Evolutionary conservation across 495 filamentous ascomycete species (phyloP).

Genomic region (Aspergillus sparsus): DNA sequence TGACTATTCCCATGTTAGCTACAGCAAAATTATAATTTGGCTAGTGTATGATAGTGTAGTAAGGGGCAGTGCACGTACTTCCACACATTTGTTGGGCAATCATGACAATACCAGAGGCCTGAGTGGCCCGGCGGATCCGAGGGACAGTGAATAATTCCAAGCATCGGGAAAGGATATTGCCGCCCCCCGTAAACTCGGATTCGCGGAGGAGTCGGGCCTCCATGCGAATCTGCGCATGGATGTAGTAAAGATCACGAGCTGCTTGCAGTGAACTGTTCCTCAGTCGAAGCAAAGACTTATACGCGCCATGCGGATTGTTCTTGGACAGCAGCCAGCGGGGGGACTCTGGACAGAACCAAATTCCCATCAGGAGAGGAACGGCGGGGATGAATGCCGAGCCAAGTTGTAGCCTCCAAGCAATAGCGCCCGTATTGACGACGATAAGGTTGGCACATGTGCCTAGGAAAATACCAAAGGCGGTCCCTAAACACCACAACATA

Average conservation of each 20-base stretch:
- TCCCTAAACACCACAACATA: constrained; percentile 31
- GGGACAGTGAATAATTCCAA: constrained; percentile 64
- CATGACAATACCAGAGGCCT: constrained; percentile 66
- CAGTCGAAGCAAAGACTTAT: constrained; percentile 56
- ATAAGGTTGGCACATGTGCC: constrained; percentile 63
- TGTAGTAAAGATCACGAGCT: constrained; percentile 43
- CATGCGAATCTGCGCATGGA: constrained; percentile 53
- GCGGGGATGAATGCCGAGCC: constrained; percentile 69
- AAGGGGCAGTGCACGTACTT: constrained; percentile 37
- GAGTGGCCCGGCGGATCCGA: constrained; percentile 61
- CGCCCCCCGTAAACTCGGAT: constrained; percentile 7
- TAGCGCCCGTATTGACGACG: constrained; percentile 54
- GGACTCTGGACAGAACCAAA: constrained; percentile 67
- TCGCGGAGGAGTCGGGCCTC: constrained; percentile 26
- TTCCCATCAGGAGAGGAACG: constrained; percentile 57
- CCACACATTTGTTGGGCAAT: constrained; percentile 52
- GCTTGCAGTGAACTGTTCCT: constrained; percentile 47
- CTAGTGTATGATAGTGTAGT: constrained; percentile 2
- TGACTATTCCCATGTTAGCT: constrained; percentile 10
- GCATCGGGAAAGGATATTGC: constrained; percentile 57
- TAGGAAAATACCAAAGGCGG: constrained; percentile 54
- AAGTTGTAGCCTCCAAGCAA: constrained; percentile 66
- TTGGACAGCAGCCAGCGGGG: constrained; percentile 70
- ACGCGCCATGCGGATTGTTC: constrained; percentile 49
- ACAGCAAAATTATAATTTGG: constrained; percentile 23